Conservation (phyloP, 768 basidiomycete species). For the Neoboletus subvelutipes region DNA sequence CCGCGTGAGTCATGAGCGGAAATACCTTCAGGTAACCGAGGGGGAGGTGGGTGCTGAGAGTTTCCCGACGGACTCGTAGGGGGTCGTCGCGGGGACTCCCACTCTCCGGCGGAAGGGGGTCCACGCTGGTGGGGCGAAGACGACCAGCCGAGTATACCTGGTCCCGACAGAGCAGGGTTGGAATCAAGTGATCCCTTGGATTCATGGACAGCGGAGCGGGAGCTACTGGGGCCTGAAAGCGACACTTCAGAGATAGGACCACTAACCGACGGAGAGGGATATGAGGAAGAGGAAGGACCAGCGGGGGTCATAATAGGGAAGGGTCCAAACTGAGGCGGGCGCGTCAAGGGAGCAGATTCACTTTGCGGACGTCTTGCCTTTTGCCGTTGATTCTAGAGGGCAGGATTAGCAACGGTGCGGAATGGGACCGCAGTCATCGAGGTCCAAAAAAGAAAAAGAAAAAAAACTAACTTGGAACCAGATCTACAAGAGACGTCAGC, state of each 20-base stretch:
- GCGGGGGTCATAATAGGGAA: conserved; percentile 49
- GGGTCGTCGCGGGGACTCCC: conserved; percentile 16
- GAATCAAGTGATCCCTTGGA: conserved; percentile 34
- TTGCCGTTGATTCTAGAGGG: conserved; percentile 76
- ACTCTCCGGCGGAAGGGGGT: conserved; percentile 18
- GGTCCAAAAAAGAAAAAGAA: not conserved
- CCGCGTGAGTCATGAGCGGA: conserved; percentile 13
- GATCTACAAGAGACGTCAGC: conserved; percentile 48
- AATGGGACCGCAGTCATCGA: not conserved
- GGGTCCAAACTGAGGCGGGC: conserved; percentile 62
- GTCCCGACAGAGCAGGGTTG: conserved; percentile 47
- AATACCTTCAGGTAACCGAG: conserved; percentile 9
- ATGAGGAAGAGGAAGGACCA: conserved; percentile 24
- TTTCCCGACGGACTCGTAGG: conserved; percentile 10
- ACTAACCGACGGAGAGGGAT: conserved; percentile 8
- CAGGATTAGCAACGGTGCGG: conserved; percentile 7
- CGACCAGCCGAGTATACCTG: conserved; percentile 50
- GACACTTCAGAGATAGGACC: conserved; percentile 11
- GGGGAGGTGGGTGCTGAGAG: conserved; percentile 2
- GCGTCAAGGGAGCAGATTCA: conserved; percentile 52
- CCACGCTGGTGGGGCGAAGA: conserved; percentile 12
- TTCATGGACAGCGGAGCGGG: conserved; percentile 9
- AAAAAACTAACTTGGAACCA: conserved; percentile 73
- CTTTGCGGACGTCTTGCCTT: conserved; percentile 77
- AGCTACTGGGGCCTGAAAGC: conserved; percentile 12